Percentiles rank a stretch among this genome's conserved stretches.
These are phyloP conservation scores for Camellia japonica DNA, from an alignment of 148 eudicot species.

Conservation along the genomic window DNA sequence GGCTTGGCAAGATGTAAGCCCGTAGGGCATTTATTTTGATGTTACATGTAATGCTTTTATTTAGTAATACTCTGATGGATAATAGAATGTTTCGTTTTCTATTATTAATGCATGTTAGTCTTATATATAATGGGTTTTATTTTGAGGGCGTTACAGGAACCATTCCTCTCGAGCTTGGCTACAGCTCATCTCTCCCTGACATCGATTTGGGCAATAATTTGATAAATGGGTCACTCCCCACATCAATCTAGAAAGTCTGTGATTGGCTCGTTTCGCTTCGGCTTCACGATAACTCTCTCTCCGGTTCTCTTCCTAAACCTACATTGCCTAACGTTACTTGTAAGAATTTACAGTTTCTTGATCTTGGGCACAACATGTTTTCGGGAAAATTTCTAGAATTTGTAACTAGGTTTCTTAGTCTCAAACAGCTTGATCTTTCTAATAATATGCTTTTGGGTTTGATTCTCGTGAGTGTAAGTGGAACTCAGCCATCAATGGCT, in stretches of 20 bases:
- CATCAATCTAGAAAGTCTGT: slow-evolving; percentile 86
- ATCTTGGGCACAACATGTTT: slow-evolving; percentile 65
- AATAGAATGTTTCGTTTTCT: no score
- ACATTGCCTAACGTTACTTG: slow-evolving; percentile 74
- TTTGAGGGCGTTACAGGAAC: no score
- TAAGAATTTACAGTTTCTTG: slow-evolving; percentile 52
- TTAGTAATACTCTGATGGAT: no score
- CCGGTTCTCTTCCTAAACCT: slow-evolving; percentile 71
- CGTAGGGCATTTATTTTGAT: no score
- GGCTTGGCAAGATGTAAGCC: no score
- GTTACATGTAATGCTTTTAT: no score
- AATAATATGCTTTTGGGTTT: slow-evolving; percentile 54
- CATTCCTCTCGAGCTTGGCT: slow-evolving; percentile 81
- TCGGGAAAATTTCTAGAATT: slow-evolving; percentile 68
- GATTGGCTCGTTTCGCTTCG: slow-evolving; percentile 54
- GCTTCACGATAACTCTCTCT: slow-evolving; percentile 58
- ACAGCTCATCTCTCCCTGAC: slow-evolving; percentile 56
- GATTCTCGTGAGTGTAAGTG: slow-evolving; percentile 22
- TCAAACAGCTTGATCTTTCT: slow-evolving; percentile 70
- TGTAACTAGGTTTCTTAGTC: slow-evolving; percentile 44
- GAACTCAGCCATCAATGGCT: no score
- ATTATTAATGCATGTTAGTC: no score
- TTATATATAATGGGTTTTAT: no score
- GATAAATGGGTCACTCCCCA: slow-evolving; percentile 55
- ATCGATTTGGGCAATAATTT: slow-evolving; percentile 72